These are phyloP conservation scores for Rubroshorea leprosula DNA, from an alignment of 345 rosid genomes.

Conservation along the genomic window DNA sequence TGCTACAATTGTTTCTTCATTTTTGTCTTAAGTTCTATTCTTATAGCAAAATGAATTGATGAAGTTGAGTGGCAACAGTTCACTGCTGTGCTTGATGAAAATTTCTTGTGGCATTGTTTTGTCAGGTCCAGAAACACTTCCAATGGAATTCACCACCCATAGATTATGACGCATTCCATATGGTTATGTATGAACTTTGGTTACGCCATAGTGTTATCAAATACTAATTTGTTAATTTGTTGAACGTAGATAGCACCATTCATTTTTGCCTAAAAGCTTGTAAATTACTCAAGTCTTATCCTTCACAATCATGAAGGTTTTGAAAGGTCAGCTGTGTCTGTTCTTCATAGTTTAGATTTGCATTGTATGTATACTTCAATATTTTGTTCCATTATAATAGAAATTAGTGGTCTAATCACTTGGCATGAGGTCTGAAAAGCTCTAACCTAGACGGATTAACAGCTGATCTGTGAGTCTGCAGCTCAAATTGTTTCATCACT, in stretches of 20 bases:
- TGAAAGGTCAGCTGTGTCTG: slow-evolving; percentile 7
- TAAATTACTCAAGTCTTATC: slow-evolving; percentile 2
- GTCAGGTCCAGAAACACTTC: slow-evolving; percentile 86
- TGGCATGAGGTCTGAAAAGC: too few species aligned
- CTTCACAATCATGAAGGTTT: background rate
- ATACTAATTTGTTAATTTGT: slow-evolving; percentile 44
- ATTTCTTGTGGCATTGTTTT: slow-evolving; percentile 17
- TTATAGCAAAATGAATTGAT: background rate
- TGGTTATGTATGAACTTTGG: slow-evolving; percentile 97
- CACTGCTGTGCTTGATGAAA: slow-evolving; percentile 8
- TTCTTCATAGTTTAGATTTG: slow-evolving; percentile 2
- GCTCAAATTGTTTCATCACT: too few species aligned
- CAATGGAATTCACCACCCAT: slow-evolving; percentile 89
- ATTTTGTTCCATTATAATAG: too few species aligned
- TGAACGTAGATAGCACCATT: slow-evolving; percentile 5
- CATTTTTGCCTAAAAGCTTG: slow-evolving; percentile 17
- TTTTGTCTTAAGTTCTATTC: slow-evolving; percentile 9
- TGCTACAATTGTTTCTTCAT: background rate
- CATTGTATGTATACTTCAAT: too few species aligned
- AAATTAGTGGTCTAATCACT: too few species aligned
- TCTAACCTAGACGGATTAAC: too few species aligned
- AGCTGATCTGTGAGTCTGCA: too few species aligned
- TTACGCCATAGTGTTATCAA: slow-evolving; percentile 79
- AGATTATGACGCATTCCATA: slow-evolving; percentile 79
- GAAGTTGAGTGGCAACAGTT: background rate